Conservation (phyloP, 208 protist genomes). For the Leishmania braziliensis region DNA sequence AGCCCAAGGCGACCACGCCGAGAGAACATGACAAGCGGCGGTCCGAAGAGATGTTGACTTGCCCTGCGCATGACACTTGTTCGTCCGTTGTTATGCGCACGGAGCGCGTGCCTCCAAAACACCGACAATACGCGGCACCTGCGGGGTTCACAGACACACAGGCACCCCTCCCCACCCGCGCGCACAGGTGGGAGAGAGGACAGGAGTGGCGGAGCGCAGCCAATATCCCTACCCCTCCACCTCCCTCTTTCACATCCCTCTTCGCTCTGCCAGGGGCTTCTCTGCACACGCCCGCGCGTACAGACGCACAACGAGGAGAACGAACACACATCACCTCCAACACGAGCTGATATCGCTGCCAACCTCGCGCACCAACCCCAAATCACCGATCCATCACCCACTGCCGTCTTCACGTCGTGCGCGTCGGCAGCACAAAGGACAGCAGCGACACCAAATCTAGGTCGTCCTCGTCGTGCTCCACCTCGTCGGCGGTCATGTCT, state of each 20-base stretch:
- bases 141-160: not conserved
- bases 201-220: not conserved
- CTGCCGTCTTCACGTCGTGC: not conserved
- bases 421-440: slow-evolving; percentile 49
- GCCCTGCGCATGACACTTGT: not conserved
- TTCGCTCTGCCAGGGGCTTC: not conserved
- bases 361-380: not conserved
- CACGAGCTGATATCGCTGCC: not conserved
- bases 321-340: not conserved
- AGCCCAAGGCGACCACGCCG: not conserved
- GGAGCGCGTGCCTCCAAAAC: not conserved
- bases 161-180: not conserved
- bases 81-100: not conserved
- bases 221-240: not conserved
- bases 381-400: too few species aligned
- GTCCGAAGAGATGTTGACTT: not conserved
- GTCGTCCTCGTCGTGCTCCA: slow-evolving; percentile 85
- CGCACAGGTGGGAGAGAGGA: not conserved
- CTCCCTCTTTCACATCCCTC: not conserved
- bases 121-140: not conserved
- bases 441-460: slow-evolving; percentile 61
- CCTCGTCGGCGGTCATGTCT: slow-evolving; percentile 62
- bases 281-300: not conserved
- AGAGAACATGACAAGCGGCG: not conserved
- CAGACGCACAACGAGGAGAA: not conserved